phyloP scores from a whole-genome alignment of 2,329 filamentous ascomycete species.

The Didymella pinodella region DNA sequence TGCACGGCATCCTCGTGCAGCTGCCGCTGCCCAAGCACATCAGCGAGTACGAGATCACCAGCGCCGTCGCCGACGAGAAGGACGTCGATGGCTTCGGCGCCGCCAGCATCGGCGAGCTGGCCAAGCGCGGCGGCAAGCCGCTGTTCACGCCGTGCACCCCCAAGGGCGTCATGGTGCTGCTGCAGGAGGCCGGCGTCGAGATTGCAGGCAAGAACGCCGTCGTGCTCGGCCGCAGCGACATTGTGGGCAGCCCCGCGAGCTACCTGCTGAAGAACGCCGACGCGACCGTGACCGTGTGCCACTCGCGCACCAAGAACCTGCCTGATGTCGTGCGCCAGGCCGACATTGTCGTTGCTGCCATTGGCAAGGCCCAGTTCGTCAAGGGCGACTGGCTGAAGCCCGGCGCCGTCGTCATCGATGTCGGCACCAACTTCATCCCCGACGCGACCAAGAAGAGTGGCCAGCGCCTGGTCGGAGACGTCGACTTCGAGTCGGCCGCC shows the following conservation, averaged over 20 bases:
- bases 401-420: constrained; percentile 94
- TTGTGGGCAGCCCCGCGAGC: constrained; percentile 96
- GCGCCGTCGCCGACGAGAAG: constrained; percentile 89
- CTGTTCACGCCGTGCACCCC: constrained; percentile 95
- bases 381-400: constrained; percentile 96
- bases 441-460: constrained; percentile 92
- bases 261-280: constrained; percentile 94
- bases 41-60: constrained; percentile 89
- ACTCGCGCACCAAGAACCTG: constrained; percentile 83
- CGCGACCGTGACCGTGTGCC: constrained; percentile 95
- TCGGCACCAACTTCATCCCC: constrained; percentile 94
- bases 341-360: constrained; percentile 90
- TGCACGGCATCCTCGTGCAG: constrained; percentile 95
- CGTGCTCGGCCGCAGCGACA: constrained; percentile 93
- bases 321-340: constrained; percentile 79
- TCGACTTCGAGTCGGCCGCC: constrained; percentile 85
- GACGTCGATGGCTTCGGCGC: constrained; percentile 98
- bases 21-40: constrained; percentile 88
- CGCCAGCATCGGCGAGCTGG: constrained; percentile 93
- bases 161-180: constrained; percentile 93
- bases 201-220: constrained; percentile 91
- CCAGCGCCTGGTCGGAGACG: constrained; percentile 90
- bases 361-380: constrained; percentile 85
- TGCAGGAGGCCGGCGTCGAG: constrained; percentile 83
- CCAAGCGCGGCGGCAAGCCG: constrained; percentile 90